Evolutionary conservation across 768 basidiomycete species (phyloP), one percentile per base, ranked within the genome.

Genomic region (Holtermannia corniformis): DNA sequence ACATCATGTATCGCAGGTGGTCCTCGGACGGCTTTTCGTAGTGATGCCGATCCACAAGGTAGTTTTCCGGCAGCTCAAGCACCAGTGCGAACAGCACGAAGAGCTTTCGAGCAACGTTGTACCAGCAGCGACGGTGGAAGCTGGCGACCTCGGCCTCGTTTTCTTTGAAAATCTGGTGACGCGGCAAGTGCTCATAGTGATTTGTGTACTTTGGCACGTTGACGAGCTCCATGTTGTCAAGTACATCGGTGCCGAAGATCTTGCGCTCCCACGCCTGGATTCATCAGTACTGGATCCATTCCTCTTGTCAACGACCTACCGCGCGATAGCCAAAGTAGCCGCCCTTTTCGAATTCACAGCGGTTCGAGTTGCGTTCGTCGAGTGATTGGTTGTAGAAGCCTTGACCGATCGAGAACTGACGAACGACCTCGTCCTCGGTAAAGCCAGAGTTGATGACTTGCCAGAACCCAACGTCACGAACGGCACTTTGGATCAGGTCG

Each of bases 1-100:
- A 83, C 72, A 83, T 82, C 80, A 82, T 82, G 65, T 51, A 74
- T 49, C 82, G 75, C 4, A 79, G 59, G 50, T 74, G 72, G 52
- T 74, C 73, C 46, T 73, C 71, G 40, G 64, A 67, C 4, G 67
- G 61, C 37, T 59, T 41, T 37, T 73, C 68, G 49, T 64, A 62
- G 23, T 54, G 53, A 41, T 64, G 63, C 40, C 52, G 47, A 20
- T 64, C 54, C 5, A 64, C 61, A 48, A 64, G 60, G 46, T 64
- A 64, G 51, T 62, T 57, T 44, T 64, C 63, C 11, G 60, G 55
- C 25, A 64, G 51, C 41, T 64, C 63, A 22, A 64, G 49, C 12
- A 59, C 61, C 24, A 64, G 43, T 10, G 63, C 61, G 44, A 74
- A 62, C 10, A 74, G 61, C 21, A 70, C 57, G 50, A 73, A 65